Evolutionary conservation across 2,329 filamentous ascomycete species (phyloP), one percentile per base, ranked within the genome.

Genomic region (Beauveria brongniartii): DNA sequence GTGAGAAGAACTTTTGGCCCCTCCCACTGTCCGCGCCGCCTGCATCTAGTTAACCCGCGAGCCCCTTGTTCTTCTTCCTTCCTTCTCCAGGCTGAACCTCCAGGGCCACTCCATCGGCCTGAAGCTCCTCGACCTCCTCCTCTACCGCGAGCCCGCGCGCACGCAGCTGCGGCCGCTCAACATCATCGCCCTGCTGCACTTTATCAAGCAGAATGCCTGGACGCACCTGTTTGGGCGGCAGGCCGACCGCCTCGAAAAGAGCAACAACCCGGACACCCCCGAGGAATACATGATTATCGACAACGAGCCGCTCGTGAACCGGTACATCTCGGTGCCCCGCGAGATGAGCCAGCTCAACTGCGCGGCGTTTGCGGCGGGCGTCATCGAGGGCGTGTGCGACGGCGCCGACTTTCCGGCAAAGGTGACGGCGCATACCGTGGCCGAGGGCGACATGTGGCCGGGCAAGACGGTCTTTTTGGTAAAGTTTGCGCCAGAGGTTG

Each of bases 271-370:
- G 9, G 84, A 87, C 58, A 93, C 92, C 57, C 88, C 91, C 9
- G 91, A 94, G 68, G 93, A 97, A 78, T 99, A 97, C 80, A 97
- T 99, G 93, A 94, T 99, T 69, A 91, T 92, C 69, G 94, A 99
- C 77, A 97, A 99, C 76, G 94, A 97, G 73, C 94, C 94, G 24
- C 81, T 97, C 55, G 93, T 97, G 44, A 97, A 97, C 75, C 88
- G 89, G 64, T 97, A 94, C 77, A 89, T 99, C 71, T 91, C 87
- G 68, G 89, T 97, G 58, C 94, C 94, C 18, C 89, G 89, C 70
- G 94, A 99, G 76, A 96, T 99, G 90, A 92, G 84, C 75, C 90
- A 94, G 82, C 81, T 99, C 70, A 97, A 97, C 74, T 97, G 93
- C 75, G 94, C 93, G 20, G 94, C 94, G 10, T 99, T 90, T 71